Base-by-base conservation (phyloP, 2,329 filamentous ascomycete species). In the Trichoderma sp. region DNA sequence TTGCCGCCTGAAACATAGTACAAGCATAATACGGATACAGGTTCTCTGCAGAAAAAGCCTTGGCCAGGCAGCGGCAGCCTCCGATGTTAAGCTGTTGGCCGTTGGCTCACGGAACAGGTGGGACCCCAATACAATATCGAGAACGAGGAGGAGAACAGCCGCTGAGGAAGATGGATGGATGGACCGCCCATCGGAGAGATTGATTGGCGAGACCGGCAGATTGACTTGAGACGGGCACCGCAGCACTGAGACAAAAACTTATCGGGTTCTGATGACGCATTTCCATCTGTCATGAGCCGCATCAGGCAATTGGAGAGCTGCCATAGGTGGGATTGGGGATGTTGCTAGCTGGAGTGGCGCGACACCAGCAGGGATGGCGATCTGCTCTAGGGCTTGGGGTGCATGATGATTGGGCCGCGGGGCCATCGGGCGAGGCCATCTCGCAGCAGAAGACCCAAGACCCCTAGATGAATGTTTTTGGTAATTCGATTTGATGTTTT, bases 241-340 rank as follows among this genome's bases (percentile, higher is more conserved):
- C 27, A 62, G 12, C n/a, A 12, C 33, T n/a, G 53, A 27, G 56
- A 33, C 38, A 56, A 31, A 21, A 59, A 75, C 71, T 75, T 75
- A 76, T 76, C 65, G 65, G 45, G 41, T 74, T 75, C 77, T 74
- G 62, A 80, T 81, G 80, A 81, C 80, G 80, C 80, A 81, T 80
- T 81, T 80, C 77, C 68, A 68, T 77, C 76, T 81, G 79, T 81
- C 80, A 80, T 77, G 75, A 24, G 33, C 62, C 72, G 31, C 53
- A 41, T 62, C 62, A 67, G 65, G 56, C 63, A 62, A 72, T 75
- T 74, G 75, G 71, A 31, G 75, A 45, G 24, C 56, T 35, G 67
- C 35, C 60, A 75, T 75, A 67, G 75, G 75, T 72, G 59, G 60
- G 74, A 75, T 73, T 53, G 56, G 67, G 21, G 53, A 71, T 45